phyloP scores from a whole-genome alignment of 1,284 basidiomycete genomes.

The Ganoderma multipileum region DNA sequence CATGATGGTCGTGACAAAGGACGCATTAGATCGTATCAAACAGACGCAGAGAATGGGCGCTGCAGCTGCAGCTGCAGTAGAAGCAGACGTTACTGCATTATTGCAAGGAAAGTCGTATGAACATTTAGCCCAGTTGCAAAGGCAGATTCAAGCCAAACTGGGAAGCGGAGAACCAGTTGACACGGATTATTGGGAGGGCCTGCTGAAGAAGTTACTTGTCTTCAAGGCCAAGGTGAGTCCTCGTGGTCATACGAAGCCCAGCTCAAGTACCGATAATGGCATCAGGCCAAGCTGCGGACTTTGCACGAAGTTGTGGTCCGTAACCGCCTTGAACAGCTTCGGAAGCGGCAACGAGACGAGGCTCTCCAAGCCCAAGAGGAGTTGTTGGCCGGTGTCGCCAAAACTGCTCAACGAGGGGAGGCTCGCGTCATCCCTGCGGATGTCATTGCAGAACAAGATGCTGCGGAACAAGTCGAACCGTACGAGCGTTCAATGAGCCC shows the following conservation, averaged over 20 bases:
- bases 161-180: slow-evolving; percentile 94
- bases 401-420: slow-evolving; percentile 54
- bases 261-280: background rate
- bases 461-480: slow-evolving; percentile 70
- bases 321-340: slow-evolving; percentile 94
- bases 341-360: slow-evolving; percentile 94
- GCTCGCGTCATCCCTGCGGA: slow-evolving; percentile 43
- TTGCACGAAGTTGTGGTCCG: slow-evolving; percentile 96
- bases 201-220: slow-evolving; percentile 92
- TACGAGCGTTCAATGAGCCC: slow-evolving; percentile 90
- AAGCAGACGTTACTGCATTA: slow-evolving; percentile 77
- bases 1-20: slow-evolving; percentile 97
- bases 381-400: slow-evolving; percentile 81
- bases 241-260: background rate
- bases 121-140: slow-evolving; percentile 84
- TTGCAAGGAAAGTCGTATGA: slow-evolving; percentile 85
- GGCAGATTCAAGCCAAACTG: slow-evolving; percentile 88
- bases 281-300: slow-evolving; percentile 86
- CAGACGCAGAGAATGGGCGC: slow-evolving; percentile 63
- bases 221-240: slow-evolving; percentile 92
- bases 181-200: slow-evolving; percentile 96
- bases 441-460: slow-evolving; percentile 47
- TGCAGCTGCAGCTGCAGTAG: slow-evolving; percentile 79
- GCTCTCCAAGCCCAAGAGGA: slow-evolving; percentile 93
- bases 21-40: slow-evolving; percentile 84